phyloP scores from a whole-genome alignment of 345 rosid genomes.

The rapeseed (Brassica napus) region Da-Ae NC_063445.1:57155001-57155500 shows the following conservation, averaged over 20 bases:
- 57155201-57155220: no score
- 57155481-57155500: conserved; percentile 79
- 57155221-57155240: conserved; percentile 47
- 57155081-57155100: not conserved
- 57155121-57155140: conserved; percentile 57
- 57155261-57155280: conserved; percentile 50
- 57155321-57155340: conserved; percentile 53
- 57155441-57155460: conserved; percentile 79
- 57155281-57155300: conserved; percentile 74
- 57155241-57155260: conserved; percentile 72
- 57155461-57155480: conserved; percentile 81
- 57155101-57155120: conserved; percentile 39
- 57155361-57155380: not conserved
- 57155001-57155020: not conserved
- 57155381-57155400: not conserved
- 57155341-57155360: not conserved
- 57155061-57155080: not conserved
- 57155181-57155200: no score
- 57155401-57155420: not conserved
- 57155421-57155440: conserved; percentile 69
- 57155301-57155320: conserved; percentile 89
- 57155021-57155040: not conserved
- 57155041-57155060: not conserved
- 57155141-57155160: conserved; percentile 70
- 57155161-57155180: not conserved